A percentile compares a stretch with the other conserved stretches of the same genome.
phyloP scores from a whole-genome alignment of 768 basidiomycete genomes.

The Tulasnella sp. region DNA sequence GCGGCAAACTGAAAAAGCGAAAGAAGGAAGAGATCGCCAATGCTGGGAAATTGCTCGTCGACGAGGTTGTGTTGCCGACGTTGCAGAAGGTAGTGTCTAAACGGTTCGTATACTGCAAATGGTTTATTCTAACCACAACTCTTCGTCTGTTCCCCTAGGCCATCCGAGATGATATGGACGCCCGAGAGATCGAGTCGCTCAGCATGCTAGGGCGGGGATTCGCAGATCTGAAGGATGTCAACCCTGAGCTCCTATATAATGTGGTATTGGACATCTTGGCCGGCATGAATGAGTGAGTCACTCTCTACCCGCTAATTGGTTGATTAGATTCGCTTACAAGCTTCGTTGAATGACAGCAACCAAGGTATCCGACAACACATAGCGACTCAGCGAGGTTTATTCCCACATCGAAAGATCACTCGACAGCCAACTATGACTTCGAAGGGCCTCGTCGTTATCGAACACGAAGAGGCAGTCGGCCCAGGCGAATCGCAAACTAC shows the following conservation, averaged over 20 bases:
- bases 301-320: conserved; percentile 3
- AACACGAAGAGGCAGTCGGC: conserved; percentile 59
- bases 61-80: conserved; percentile 79
- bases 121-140: neutral
- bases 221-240: conserved; percentile 73
- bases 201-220: conserved; percentile 90
- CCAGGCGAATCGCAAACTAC: conserved; percentile 24
- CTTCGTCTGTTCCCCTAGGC: conserved; percentile 23
- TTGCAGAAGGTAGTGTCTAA: conserved; percentile 59
- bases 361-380: conserved; percentile 74
- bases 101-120: neutral
- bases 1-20: conserved; percentile 49
- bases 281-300: conserved; percentile 83
- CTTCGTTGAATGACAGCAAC: conserved; percentile 51
- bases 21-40: conserved; percentile 55
- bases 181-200: conserved; percentile 80
- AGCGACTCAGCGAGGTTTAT: conserved; percentile 71
- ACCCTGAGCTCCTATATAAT: conserved; percentile 81
- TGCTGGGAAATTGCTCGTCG: conserved; percentile 61
- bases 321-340: conserved; percentile 25
- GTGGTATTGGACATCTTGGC: conserved; percentile 84
- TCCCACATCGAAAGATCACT: conserved; percentile 73
- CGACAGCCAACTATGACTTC: conserved; percentile 83
- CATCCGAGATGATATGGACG: conserved; percentile 63
- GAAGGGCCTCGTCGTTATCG: conserved; percentile 76